Evolutionary conservation across 495 filamentous ascomycete species (phyloP), one percentile per base, ranked within the genome.

Genomic region (Podospora australis): DNA sequence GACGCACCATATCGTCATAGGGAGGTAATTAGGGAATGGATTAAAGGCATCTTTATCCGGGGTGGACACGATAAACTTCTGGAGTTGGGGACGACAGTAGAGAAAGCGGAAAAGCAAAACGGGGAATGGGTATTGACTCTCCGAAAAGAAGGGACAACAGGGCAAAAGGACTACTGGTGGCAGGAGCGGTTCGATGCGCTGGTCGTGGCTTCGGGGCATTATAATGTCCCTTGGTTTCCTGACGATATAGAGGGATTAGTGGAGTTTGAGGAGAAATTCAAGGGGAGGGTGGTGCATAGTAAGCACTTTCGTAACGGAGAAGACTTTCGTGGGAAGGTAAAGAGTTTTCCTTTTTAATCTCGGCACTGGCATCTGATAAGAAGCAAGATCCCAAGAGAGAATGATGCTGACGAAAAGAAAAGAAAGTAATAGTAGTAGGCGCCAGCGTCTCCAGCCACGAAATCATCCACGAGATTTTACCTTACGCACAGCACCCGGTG

Each of bases 291-390:
- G 19, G 38, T 55, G 26, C 65, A 68, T 29, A 63, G 60, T 52
- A 68, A 68, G 48, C 60, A 66, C 42, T 66, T 64, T 44, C 53
- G 62, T 25, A 54, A 32, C 1, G 50, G 55, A 6, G 51, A 52
- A 14, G 55, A 56, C 32, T 69, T 53, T 32, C 64, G 64, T 13
- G 70, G 65, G 1, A 85, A 85, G 55, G 64, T 64, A 16, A 36
- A 17, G 5, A 16, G 0, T 11, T 11, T 4, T 11, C 16, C 11
- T 19, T 36, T 36, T 36, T 17, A 16, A 16, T 19, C 11, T 16
- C 19, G 32, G n/a, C n/a, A 8, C 13, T 36, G 32, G 11, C 6
- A 29, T 17, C 19, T 17, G 32, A n/a, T n/a, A n/a, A n/a, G n/a
- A n/a, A n/a, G n/a, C n/a, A n/a, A n/a, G n/a, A n/a, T n/a, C n/a